A percentile compares a stretch with the other conserved stretches of the same genome.
These are phyloP conservation scores for Aspergillus bombycis DNA, from an alignment of 2,329 filamentous ascomycete species.

Conservation along the genomic window DNA sequence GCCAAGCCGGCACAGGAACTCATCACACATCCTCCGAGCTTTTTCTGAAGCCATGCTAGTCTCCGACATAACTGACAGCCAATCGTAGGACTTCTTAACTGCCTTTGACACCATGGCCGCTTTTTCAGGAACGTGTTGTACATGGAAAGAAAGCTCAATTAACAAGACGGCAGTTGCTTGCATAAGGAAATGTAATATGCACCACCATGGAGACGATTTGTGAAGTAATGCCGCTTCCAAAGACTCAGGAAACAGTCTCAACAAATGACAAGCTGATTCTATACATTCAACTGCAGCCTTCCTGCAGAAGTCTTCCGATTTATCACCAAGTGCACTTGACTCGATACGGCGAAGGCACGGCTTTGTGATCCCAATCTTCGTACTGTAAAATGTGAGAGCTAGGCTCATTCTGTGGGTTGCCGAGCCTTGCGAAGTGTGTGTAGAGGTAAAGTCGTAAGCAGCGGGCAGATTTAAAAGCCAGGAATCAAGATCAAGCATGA, in stretches of 20 bases:
- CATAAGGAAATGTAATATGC: constrained; percentile 48
- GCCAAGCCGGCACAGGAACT: constrained; percentile 39
- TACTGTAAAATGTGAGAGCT: constrained; percentile 48
- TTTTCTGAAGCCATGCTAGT: constrained; percentile 34
- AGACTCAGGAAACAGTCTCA: constrained; percentile 45
- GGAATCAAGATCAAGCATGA: constrained; percentile 42
- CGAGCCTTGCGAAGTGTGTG: constrained; percentile 38
- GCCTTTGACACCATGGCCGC: constrained; percentile 39
- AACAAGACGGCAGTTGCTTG: constrained; percentile 48
- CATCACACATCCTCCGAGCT: constrained; percentile 41
- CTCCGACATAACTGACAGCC: constrained; percentile 36
- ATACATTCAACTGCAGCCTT: constrained; percentile 46
- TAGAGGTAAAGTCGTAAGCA: constrained; percentile 44
- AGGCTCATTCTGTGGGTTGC: constrained; percentile 42
- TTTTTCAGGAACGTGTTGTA: constrained; percentile 48
- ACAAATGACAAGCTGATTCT: constrained; percentile 45
- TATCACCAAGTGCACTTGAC: constrained; percentile 35
- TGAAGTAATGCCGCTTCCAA: constrained; percentile 42
- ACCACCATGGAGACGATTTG: constrained; percentile 49
- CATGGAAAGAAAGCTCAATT: constrained; percentile 46
- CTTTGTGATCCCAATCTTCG: constrained; percentile 46
- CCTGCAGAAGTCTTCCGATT: constrained; percentile 41
- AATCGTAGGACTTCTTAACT: constrained; percentile 39
- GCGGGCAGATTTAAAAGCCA: constrained; percentile 46
- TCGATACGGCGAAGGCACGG: constrained; percentile 48